A percentile compares a stretch with the other conserved stretches of the same genome.
These are phyloP conservation scores for Phialophora chinensis DNA, from an alignment of 2,329 filamentous ascomycete species.

Conservation along the genomic window DNA sequence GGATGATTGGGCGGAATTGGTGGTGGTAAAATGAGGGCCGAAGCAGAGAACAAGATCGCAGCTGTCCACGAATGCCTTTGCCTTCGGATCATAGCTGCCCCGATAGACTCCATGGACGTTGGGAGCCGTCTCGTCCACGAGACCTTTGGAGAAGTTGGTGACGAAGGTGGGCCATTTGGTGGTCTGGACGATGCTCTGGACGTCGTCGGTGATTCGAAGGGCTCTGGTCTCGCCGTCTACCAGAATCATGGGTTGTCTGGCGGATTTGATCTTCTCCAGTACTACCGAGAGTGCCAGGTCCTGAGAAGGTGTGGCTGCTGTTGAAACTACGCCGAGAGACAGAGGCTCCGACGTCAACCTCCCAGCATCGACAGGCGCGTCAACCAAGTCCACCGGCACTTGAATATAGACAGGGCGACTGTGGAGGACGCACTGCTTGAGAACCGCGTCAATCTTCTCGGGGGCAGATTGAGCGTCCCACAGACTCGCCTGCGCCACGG, in stretches of 20 bases:
- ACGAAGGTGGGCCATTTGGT: conserved; percentile 57
- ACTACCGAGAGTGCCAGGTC: conserved; percentile 1
- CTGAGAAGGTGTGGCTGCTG: background rate
- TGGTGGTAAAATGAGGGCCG: conserved; percentile 55
- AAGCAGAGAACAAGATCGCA: conserved; percentile 56
- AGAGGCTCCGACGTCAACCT: background rate
- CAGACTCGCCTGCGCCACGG: conserved; percentile 3
- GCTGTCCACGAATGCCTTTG: conserved; percentile 47
- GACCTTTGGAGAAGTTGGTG: conserved; percentile 55
- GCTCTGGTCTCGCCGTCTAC: conserved; percentile 57
- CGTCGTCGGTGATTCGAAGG: conserved; percentile 48
- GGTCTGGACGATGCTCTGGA: conserved; percentile 50
- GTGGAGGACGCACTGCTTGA: conserved; percentile 58
- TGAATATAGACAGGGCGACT: conserved; percentile 63
- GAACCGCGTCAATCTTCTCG: conserved; percentile 57
- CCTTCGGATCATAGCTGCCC: conserved; percentile 46
- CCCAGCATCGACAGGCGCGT: background rate
- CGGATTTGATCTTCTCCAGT: conserved; percentile 45
- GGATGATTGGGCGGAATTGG: conserved; percentile 52
- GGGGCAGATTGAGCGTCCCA: conserved; percentile 42
- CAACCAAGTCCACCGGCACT: conserved; percentile 60
- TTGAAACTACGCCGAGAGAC: background rate
- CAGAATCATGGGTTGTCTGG: conserved; percentile 57
- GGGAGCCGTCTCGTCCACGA: conserved; percentile 54
- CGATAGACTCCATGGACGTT: conserved; percentile 58